Evolutionary conservation across 2,329 filamentous ascomycete genomes (phyloP), one percentile per base, ranked within the genome.

Genomic region (Penicillium sp.): DNA sequence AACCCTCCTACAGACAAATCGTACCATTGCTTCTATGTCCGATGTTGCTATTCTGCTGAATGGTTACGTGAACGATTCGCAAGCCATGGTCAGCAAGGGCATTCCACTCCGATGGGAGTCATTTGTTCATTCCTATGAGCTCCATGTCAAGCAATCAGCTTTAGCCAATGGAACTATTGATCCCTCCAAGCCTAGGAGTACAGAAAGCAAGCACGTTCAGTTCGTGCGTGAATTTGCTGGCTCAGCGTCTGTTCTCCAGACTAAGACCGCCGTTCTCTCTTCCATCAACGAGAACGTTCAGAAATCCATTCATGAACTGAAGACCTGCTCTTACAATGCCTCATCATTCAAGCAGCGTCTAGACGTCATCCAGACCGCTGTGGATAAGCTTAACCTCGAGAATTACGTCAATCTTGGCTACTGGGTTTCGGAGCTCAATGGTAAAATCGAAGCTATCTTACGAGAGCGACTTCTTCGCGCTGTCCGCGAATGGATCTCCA

Each of bases 331-430:
- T 1, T 99, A 97, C 71, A 89, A 91, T 47, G 82, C 86, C 6
- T 79, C 86, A n/a, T 85, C 89, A 10, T 96, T 99, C 71, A 88
- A 90, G 63, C 81, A 87, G 21, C 89, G 90, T 42, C 79, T 99
- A 21, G 90, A 96, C 71, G 86, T 85, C 1, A 92, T 99, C 54
- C 95, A 99, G 73, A 88, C 89, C 54, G 89, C 92, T 19, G 93
- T 99, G 37, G 96, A 99, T 79, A 93, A 97, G 77, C 84, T 99
- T 52, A 98, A 98, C 68, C 78, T 99, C 55, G 93, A 99, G 71
- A 93, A 95, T 69, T 99, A 96, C 65, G 89, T 95, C 57, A 99
- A 99, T 67, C 84, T 99, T 47, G 84, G 88, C 19, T 90, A 87
- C 66, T 99, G 95, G 93, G 95, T 99, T 11, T 83, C 87, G 33